phyloP scores from a whole-genome alignment of 208 protist species.

The Histomonas meleagridis region DNA sequence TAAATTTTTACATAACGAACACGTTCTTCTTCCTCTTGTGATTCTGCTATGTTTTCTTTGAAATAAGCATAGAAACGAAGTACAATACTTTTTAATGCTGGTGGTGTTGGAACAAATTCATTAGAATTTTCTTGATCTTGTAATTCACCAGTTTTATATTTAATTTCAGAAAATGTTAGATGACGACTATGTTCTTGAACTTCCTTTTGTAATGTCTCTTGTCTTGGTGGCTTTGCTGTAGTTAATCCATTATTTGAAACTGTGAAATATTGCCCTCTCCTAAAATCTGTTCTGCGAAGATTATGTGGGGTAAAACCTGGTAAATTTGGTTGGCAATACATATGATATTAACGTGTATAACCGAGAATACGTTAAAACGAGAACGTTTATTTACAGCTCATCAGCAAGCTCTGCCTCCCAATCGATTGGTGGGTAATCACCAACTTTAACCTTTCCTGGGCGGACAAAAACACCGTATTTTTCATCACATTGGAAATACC shows the following conservation, averaged over 20 bases:
- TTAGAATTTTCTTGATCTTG: background rate
- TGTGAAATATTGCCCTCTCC: background rate
- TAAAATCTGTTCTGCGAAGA: background rate
- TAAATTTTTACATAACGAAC: conserved; percentile 73
- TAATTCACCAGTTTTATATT: background rate
- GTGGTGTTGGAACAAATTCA: background rate
- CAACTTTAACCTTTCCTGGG: background rate
- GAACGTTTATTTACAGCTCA: conserved; percentile 31
- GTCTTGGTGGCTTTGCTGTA: background rate
- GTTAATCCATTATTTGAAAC: background rate
- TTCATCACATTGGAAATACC: conserved; percentile 27
- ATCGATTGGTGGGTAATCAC: conserved; percentile 10
- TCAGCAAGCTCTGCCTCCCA: conserved; percentile 28
- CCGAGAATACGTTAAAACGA: too few relatives aligned
- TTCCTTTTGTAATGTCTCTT: background rate
- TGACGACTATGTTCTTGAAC: background rate
- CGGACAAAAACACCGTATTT: conserved; percentile 27
- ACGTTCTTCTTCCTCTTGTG: conserved; percentile 63
- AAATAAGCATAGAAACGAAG: conserved; percentile 83
- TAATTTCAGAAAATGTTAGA: background rate
- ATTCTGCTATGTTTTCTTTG: conserved; percentile 73
- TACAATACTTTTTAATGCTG: conserved; percentile 44
- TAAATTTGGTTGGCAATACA: too few relatives aligned
- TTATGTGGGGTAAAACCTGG: background rate
- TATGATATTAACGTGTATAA: too few relatives aligned